phyloP scores from a whole-genome alignment of 1,284 basidiomycete species.

The Apiotrichum gracile region DNA sequence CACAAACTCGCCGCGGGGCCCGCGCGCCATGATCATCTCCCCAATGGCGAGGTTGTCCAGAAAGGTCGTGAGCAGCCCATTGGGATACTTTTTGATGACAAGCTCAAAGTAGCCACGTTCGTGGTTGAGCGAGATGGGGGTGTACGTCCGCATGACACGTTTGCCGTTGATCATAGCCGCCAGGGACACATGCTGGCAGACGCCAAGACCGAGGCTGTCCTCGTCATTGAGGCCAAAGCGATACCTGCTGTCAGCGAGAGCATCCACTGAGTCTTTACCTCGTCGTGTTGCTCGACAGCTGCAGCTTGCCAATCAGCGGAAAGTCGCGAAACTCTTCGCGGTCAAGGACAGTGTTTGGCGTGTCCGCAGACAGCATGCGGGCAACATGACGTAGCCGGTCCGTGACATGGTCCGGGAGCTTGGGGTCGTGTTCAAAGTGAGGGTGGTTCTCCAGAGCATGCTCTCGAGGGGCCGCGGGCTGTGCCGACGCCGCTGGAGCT shows the following conservation, averaged over 20 bases:
- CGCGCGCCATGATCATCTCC: constrained; percentile 80
- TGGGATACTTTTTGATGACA: constrained; percentile 95
- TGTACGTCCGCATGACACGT: constrained; percentile 84
- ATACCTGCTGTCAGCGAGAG: constrained; percentile 56
- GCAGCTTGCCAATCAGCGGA: constrained; percentile 70
- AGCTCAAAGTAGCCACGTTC: constrained; percentile 91
- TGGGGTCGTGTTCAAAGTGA: constrained; percentile 4
- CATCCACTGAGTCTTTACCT: constrained; percentile 51
- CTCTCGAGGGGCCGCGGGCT: too few species aligned
- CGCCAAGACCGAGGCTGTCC: constrained; percentile 79
- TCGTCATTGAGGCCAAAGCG: constrained; percentile 74
- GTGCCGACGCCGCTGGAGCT: too few species aligned
- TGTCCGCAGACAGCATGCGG: not conserved
- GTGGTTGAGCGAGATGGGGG: constrained; percentile 87
- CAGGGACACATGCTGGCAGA: constrained; percentile 93
- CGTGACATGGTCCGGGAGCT: not conserved
- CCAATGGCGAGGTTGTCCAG: constrained; percentile 75
- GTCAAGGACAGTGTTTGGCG: not conserved
- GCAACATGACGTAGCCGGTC: not conserved
- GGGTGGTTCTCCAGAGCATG: not conserved
- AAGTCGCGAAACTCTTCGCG: constrained; percentile 65
- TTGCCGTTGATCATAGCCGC: constrained; percentile 88
- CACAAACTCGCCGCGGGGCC: constrained; percentile 89
- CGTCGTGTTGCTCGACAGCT: constrained; percentile 90
- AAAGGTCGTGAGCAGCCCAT: constrained; percentile 90